Conservation (phyloP, 441 rosid species). For the Brassica balearica region DNA sequence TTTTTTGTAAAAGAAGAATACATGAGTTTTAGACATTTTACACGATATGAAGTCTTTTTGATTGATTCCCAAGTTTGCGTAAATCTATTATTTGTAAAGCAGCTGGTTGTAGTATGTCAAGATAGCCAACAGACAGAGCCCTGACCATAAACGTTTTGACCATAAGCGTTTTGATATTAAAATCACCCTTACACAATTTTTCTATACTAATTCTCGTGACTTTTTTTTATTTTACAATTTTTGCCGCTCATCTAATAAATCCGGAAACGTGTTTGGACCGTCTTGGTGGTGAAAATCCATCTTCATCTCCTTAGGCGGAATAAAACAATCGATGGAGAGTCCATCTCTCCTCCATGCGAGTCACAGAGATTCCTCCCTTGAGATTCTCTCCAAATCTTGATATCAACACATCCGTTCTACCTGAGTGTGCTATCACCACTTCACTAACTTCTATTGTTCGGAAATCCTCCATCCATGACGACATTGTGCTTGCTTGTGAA, state of each 20-base stretch:
- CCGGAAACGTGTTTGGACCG: neutral
- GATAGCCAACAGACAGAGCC: slow-evolving; percentile 56
- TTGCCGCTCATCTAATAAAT: slow-evolving; percentile 16
- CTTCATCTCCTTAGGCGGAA: slow-evolving; percentile 74
- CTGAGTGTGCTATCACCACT: slow-evolving; percentile 81
- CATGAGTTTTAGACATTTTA: neutral
- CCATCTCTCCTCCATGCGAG: slow-evolving; percentile 89
- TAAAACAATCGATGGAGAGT: slow-evolving; percentile 78
- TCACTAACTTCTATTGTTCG: slow-evolving; percentile 56
- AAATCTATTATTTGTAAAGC: slow-evolving; percentile 41
- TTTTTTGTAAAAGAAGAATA: no score
- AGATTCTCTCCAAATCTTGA: slow-evolving; percentile 81
- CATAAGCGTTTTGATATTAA: slow-evolving; percentile 44
- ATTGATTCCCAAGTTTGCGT: neutral
- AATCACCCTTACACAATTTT: slow-evolving; percentile 20
- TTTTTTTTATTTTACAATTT: neutral
- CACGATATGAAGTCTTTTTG: neutral
- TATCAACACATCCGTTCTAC: slow-evolving; percentile 71
- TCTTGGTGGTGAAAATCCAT: slow-evolving; percentile 49
- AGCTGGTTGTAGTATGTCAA: slow-evolving; percentile 82
- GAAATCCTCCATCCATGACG: slow-evolving; percentile 72
- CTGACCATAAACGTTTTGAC: slow-evolving; percentile 80
- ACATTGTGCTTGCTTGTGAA: slow-evolving; percentile 46
- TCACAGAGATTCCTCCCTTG: slow-evolving; percentile 67
- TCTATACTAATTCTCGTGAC: neutral